Base-by-base conservation (phyloP, 306 rosid genomes). In the Quercus dentata region DNA sequence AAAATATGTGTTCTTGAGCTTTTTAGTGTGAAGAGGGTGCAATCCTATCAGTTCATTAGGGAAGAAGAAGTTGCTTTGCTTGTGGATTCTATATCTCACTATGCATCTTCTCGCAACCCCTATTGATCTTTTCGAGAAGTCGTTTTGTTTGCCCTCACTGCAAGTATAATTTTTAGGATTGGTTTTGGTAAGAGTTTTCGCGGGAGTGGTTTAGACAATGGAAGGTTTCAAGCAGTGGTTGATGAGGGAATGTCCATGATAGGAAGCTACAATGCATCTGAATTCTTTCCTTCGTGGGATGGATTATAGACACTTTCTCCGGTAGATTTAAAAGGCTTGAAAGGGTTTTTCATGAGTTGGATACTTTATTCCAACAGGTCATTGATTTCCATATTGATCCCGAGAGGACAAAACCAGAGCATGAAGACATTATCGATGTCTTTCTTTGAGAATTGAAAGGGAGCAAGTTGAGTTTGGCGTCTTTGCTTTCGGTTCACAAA, bases 331-430 rank as follows among this genome's bases (percentile, higher is more conserved):
- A n/a, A 5, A 83, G 81, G 69, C 3, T 86, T 2, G 74, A 81
- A 56, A 83, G 72, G 73, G 74, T 67, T 56, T 84, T 79, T 41
- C 56, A 19, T 52, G 76, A 71, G 5, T 76, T 83, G 78, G 89
- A 81, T 51, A 56, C 17, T 5, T 79, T 88, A 35, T 81, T 78
- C 56, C 78, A 88, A 19, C 33, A 75, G 28, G 80, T 79, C 18
- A 86, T 89, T 25, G 79, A 87, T 63, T 85, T 83, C 23, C 91
- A 85, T 61, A 35, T 68, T 55, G 61, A 13, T 35, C 41, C 41
- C 5, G 0, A 35, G 41, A 5, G 8, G 41, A 35, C 41, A 35
- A 35, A 35, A 5, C 41, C 0, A 35, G 8, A 35, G 41, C 41
- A 35, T 35, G 41, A 35, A 35, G 41, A 35, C 41, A 35, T 35